Percentiles rank a stretch among this genome's conserved stretches.
Conservation (phyloP, 345 rosid genomes). For the Carallia brachiata region DNA sequence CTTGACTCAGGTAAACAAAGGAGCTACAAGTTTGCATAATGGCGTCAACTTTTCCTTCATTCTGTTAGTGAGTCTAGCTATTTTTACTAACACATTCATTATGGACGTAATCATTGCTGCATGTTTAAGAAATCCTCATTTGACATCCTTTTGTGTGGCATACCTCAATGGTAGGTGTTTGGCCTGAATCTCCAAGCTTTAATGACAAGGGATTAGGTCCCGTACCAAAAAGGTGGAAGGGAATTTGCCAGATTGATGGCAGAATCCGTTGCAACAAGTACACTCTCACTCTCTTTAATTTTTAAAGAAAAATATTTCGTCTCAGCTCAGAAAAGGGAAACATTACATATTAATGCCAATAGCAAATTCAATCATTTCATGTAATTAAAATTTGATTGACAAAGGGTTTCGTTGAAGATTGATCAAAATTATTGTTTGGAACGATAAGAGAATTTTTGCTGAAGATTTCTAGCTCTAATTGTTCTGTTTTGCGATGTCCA, state of each 20-base stretch:
- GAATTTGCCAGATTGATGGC: not conserved
- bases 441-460: not conserved
- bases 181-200: constrained; percentile 28
- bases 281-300: not conserved
- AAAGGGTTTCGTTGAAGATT: too few relatives aligned
- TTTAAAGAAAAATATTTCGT: not conserved
- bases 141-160: not conserved
- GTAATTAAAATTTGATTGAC: too few relatives aligned
- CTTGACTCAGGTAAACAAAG: constrained; percentile 18
- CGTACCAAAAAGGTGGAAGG: constrained; percentile 22
- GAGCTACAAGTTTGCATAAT: too few relatives aligned
- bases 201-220: constrained; percentile 21
- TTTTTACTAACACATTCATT: too few relatives aligned
- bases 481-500: not conserved
- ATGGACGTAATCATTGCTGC: too few relatives aligned
- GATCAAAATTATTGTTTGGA: too few relatives aligned
- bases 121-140: too few relatives aligned
- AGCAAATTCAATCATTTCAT: too few relatives aligned
- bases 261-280: constrained; percentile 2
- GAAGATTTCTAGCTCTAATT: not conserved
- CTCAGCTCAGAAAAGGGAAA: too few relatives aligned
- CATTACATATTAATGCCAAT: too few relatives aligned
- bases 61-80: too few relatives aligned
- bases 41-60: too few relatives aligned
- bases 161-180: not conserved